Conservation (phyloP, 768 basidiomycete genomes). For the Paxillus involutus region DNA sequence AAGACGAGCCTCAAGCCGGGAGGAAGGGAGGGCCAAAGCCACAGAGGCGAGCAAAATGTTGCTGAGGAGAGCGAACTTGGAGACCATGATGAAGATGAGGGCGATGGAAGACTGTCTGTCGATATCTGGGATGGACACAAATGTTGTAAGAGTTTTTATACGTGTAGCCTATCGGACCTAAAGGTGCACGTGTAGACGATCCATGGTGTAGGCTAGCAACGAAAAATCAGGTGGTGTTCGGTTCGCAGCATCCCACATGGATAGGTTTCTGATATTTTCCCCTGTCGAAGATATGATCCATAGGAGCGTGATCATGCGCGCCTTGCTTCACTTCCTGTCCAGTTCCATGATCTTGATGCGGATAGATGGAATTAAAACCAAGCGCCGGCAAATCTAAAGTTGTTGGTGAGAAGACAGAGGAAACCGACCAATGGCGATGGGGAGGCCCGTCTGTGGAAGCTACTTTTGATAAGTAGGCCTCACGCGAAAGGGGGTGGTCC, state of each 20-base stretch:
- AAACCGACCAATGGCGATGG: too few relatives aligned
- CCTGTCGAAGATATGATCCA: not conserved
- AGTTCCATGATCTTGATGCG: too few relatives aligned
- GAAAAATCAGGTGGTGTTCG: not conserved
- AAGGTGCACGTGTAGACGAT: conserved; percentile 1
- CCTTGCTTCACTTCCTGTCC: too few relatives aligned
- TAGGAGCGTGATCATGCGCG: too few relatives aligned
- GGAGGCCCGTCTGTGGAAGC: too few relatives aligned
- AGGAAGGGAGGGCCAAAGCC: conserved; percentile 16
- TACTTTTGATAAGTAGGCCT: not conserved
- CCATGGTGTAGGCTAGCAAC: not conserved
- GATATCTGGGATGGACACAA: not conserved
- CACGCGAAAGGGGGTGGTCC: not conserved
- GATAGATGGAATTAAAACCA: too few relatives aligned
- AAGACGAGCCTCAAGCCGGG: conserved; percentile 10
- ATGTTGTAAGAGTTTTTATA: conserved; percentile 11
- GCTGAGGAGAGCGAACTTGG: conserved; percentile 12
- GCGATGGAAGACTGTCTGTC: not conserved
- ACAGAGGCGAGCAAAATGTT: conserved; percentile 19
- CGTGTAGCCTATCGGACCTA: not conserved
- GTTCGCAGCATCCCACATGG: not conserved
- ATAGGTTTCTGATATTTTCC: not conserved
- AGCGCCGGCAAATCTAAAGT: too few relatives aligned
- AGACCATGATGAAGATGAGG: conserved; percentile 14
- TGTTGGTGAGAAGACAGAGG: too few relatives aligned